Evolutionary conservation across 495 filamentous ascomycete genomes (phyloP).

Genomic region (Podospora tetraspora): DNA sequence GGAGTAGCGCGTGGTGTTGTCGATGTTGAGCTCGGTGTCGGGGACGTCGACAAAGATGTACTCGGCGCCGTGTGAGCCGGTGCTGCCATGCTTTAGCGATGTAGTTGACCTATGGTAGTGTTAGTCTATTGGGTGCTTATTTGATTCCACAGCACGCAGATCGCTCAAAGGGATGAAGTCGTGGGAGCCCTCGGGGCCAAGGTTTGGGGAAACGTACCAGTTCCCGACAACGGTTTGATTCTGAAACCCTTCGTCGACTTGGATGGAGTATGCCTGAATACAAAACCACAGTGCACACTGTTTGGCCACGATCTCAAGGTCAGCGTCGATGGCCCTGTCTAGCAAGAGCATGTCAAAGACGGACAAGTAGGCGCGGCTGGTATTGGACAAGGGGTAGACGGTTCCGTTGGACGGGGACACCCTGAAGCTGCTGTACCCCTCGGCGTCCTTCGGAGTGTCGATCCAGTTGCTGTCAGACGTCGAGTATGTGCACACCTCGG

Average conservation of each 20-base stretch:
- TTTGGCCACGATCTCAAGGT: conserved; percentile 1
- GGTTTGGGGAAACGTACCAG: neutral
- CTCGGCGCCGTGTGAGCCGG: conserved; percentile 18
- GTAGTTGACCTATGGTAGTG: conserved; percentile 24
- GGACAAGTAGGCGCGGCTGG: conserved; percentile 28
- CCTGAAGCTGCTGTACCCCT: conserved; percentile 23
- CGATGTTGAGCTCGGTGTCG: conserved; percentile 20
- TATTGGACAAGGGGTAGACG: conserved; percentile 9
- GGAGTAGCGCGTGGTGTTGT: conserved; percentile 23
- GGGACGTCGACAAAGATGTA: conserved; percentile 32
- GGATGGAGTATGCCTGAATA: conserved; percentile 27
- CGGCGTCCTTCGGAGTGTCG: conserved; percentile 2
- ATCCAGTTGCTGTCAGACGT: conserved; percentile 29
- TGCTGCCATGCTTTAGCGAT: conserved; percentile 12
- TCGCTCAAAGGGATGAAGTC: neutral
- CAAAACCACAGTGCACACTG: conserved; percentile 39
- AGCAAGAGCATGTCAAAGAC: conserved; percentile 33
- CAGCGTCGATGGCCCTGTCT: conserved; percentile 15
- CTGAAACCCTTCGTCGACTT: conserved; percentile 23
- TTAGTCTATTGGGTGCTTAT: neutral
- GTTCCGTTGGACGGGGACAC: conserved; percentile 29
- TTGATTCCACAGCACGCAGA: neutral
- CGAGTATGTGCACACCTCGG: conserved; percentile 29
- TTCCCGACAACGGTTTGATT: neutral
- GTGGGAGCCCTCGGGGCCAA: neutral